phyloP scores from a whole-genome alignment of 176 grass and related monocot genomes.

The Chrysopogon serrulatus region DNA sequence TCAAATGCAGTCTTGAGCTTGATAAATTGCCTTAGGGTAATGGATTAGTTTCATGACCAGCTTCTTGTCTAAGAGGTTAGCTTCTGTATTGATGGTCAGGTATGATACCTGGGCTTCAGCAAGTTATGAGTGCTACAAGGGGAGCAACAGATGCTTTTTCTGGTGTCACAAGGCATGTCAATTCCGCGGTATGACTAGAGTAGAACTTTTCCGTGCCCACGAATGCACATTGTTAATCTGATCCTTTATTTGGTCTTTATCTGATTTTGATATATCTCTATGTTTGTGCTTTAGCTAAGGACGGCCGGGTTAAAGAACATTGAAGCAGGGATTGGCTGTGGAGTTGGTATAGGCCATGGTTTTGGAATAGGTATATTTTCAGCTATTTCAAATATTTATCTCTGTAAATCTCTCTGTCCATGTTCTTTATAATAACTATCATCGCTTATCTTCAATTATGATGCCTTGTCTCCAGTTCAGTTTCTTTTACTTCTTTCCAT shows the following conservation, averaged over 20 bases:
- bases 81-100: constrained; percentile 42
- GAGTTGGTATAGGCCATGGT: constrained; percentile 84
- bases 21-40: background rate
- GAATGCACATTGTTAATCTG: background rate
- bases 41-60: background rate
- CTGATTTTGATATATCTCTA: background rate
- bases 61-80: background rate
- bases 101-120: constrained; percentile 76
- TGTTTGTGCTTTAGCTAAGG: constrained; percentile 52
- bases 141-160: constrained; percentile 88
- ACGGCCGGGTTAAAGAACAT: constrained; percentile 71
- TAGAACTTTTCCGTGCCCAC: background rate
- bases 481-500: background rate
- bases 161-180: constrained; percentile 73
- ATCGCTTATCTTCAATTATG: background rate
- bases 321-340: constrained; percentile 88
- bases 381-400: constrained; percentile 1
- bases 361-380: constrained; percentile 82
- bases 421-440: background rate
- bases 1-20: background rate
- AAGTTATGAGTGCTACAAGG: constrained; percentile 88
- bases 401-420: background rate
- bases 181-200: constrained; percentile 60
- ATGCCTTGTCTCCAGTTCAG: background rate
- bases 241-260: background rate